Evolutionary conservation across 352 stramenopile genomes (phyloP).

Genomic region (Globisporangium paroecandrum): DNA sequence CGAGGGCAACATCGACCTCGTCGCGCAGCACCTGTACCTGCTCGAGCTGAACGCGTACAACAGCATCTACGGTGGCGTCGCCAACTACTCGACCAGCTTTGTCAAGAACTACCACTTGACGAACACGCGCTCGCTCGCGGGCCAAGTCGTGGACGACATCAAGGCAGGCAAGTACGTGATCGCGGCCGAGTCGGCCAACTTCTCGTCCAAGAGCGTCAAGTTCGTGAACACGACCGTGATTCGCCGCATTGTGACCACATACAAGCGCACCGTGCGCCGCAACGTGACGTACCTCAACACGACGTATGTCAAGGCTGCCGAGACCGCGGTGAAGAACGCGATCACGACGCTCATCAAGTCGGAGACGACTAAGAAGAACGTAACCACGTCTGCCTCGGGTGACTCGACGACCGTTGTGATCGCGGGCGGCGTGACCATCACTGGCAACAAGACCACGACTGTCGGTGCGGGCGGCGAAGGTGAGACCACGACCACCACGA

Average conservation of each 20-base stretch:
- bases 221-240: conserved; percentile 45
- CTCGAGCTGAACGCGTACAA: conserved; percentile 62
- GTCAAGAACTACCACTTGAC: conserved; percentile 54
- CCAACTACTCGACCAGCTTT: conserved; percentile 45
- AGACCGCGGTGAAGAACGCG: conserved; percentile 18
- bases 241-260: conserved; percentile 25
- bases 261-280: conserved; percentile 22
- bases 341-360: conserved; percentile 11
- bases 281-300: conserved; percentile 27
- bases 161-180: conserved; percentile 41
- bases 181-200: conserved; percentile 36
- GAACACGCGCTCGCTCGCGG: conserved; percentile 41
- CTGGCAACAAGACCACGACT: conserved; percentile 16
- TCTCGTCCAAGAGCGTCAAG: conserved; percentile 31
- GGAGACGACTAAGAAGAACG: conserved; percentile 10
- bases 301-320: conserved; percentile 26
- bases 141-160: conserved; percentile 49
- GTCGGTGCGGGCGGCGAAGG: conserved; percentile 7
- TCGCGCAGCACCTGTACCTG: conserved; percentile 57
- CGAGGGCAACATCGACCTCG: conserved; percentile 54
- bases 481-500: conserved; percentile 17
- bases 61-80: conserved; percentile 39
- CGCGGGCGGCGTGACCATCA: conserved; percentile 13
- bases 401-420: conserved; percentile 13
- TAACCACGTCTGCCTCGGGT: conserved; percentile 22